Conservation (phyloP, 495 filamentous ascomycete species). For the Aspergillus campestris region DNA sequence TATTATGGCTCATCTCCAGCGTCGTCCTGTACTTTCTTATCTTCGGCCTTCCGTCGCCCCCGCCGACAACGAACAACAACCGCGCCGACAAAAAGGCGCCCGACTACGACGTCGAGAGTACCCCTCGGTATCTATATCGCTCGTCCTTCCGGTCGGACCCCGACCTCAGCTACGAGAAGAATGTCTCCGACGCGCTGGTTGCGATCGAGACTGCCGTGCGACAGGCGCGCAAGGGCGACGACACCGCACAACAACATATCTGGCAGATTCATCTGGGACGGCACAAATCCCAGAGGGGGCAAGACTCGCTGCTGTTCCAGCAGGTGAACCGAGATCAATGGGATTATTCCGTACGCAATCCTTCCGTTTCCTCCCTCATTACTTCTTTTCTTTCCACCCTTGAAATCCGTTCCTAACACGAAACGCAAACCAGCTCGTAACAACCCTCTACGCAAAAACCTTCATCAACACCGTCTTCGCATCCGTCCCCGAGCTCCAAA, state of each 20-base stretch:
- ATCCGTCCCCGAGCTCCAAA: constrained; percentile 22
- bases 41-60: too few relatives aligned
- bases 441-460: constrained; percentile 19
- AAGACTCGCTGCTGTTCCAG: constrained; percentile 22
- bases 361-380: neutral
- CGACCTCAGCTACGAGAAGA: constrained; percentile 22
- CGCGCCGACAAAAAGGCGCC: too few relatives aligned
- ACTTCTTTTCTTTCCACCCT: too few relatives aligned
- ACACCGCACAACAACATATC: constrained; percentile 10
- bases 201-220: constrained; percentile 17
- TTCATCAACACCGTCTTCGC: constrained; percentile 22
- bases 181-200: constrained; percentile 17
- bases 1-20: too few relatives aligned
- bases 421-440: too few relatives aligned
- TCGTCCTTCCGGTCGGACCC: constrained; percentile 24
- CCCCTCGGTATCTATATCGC: constrained; percentile 22
- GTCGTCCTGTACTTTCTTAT: too few relatives aligned
- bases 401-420: too few relatives aligned
- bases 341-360: constrained; percentile 21
- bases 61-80: too few relatives aligned
- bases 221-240: constrained; percentile 1
- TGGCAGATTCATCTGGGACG: constrained; percentile 30
- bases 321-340: constrained; percentile 20
- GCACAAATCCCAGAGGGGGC: constrained; percentile 11
- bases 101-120: constrained; percentile 3